Conservation (phyloP, 2,329 filamentous ascomycete genomes). For the Botrytis medusae region DNA sequence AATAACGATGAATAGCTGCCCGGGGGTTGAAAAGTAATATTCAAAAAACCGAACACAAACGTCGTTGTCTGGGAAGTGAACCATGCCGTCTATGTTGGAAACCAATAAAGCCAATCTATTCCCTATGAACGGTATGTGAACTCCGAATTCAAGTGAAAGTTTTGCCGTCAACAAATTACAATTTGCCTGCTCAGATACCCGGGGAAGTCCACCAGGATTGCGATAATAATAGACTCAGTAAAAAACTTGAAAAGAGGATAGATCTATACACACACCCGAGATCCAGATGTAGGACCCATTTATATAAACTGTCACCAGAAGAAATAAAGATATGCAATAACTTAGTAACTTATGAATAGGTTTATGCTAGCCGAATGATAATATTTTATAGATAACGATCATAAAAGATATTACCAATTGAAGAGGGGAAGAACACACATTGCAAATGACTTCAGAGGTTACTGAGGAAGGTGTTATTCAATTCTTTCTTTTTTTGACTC, state of each 20-base stretch:
- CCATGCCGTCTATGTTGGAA: neutral
- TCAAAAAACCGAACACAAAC: neutral
- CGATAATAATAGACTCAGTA: neutral
- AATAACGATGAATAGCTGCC: neutral
- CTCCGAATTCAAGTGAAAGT: neutral
- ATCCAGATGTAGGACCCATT: neutral
- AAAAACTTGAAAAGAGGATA: neutral
- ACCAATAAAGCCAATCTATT: neutral
- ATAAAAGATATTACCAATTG: neutral
- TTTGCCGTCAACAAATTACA: neutral
- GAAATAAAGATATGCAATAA: neutral
- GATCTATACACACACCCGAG: neutral
- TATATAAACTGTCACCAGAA: neutral
- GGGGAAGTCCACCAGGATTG: neutral
- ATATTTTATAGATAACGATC: no score
- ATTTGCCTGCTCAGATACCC: neutral
- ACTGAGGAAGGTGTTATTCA: neutral
- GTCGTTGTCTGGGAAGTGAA: neutral
- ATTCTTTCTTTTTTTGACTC: neutral
- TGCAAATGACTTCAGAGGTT: neutral
- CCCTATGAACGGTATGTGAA: neutral
- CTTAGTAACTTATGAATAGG: neutral
- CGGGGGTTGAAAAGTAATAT: neutral
- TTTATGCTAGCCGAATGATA: neutral
- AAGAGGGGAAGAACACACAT: no score